Percentiles rank a stretch among this genome's conserved stretches.
These are phyloP conservation scores for Skeletonema marinoi DNA, from an alignment of 108 stramenopile species.

Conservation along the genomic window DNA sequence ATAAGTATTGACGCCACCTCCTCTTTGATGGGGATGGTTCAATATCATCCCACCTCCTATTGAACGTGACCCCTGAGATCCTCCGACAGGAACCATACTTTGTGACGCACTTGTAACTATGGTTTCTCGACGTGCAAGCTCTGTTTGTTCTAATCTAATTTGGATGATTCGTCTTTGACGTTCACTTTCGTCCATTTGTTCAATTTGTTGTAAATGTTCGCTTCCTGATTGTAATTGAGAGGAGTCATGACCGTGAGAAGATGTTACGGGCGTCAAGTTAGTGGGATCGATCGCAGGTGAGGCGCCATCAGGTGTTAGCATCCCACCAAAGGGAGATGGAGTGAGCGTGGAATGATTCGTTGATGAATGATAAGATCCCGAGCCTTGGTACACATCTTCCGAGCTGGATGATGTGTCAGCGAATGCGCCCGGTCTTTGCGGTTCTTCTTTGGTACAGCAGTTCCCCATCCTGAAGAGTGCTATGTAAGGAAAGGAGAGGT, in stretches of 20 bases:
- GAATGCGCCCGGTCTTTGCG: constrained; percentile 26
- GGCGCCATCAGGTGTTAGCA: constrained; percentile 15
- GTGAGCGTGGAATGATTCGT: constrained; percentile 9
- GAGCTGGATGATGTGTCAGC: constrained; percentile 16
- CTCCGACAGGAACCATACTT: constrained; percentile 36
- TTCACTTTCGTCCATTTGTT: constrained; percentile 32
- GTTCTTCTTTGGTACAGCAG: constrained; percentile 37
- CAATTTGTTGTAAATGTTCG: constrained; percentile 2
- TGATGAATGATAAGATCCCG: constrained; percentile 12
- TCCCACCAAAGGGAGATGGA: constrained; percentile 6
- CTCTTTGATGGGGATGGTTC: constrained; percentile 8
- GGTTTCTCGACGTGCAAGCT: constrained; percentile 39
- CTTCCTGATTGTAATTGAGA: not conserved
- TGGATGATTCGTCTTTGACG: constrained; percentile 33
- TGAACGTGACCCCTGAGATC: constrained; percentile 1
- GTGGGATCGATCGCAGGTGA: constrained; percentile 3
- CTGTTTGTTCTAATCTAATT: constrained; percentile 37
- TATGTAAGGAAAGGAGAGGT: not conserved
- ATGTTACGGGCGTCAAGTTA: constrained; percentile 1
- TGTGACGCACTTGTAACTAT: constrained; percentile 36
- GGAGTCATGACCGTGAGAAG: constrained; percentile 12
- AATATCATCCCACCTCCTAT: constrained; percentile 16
- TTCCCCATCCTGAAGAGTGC: not conserved
- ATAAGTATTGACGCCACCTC: constrained; percentile 33
- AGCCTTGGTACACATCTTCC: constrained; percentile 11